Evolutionary conservation across 257 asterid genomes (phyloP).

Genomic region (Solanum habrochaites): DNA sequence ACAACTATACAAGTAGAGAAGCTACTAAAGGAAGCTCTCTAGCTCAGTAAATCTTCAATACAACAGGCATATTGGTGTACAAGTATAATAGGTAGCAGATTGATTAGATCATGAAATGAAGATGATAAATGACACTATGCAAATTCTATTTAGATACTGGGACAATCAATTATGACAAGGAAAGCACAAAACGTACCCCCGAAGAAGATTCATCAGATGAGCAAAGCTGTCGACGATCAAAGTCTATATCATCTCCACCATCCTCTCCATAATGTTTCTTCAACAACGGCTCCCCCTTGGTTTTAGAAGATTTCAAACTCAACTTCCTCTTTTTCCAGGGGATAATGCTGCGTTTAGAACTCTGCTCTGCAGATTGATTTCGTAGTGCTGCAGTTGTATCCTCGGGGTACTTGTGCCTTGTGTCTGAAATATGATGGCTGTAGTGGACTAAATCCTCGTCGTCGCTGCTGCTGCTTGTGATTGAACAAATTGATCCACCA

Average conservation of each 20-base stretch:
- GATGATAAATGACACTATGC: not conserved
- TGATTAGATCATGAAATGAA: not conserved
- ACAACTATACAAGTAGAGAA: not conserved
- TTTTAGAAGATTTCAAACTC: slow-evolving; percentile 54
- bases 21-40: not conserved
- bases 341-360: slow-evolving; percentile 43
- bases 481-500: slow-evolving; percentile 25
- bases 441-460: slow-evolving; percentile 58
- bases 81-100: not conserved
- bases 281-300: slow-evolving; percentile 67
- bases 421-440: slow-evolving; percentile 20
- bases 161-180: not conserved
- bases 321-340: slow-evolving; percentile 74
- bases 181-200: slow-evolving; percentile 22
- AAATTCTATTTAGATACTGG: not conserved
- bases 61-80: not conserved
- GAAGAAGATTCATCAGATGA: slow-evolving; percentile 59
- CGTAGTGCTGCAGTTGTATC: slow-evolving; percentile 8
- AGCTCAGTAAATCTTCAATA: not conserved
- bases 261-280: slow-evolving; percentile 61
- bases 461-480: slow-evolving; percentile 39
- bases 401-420: not conserved
- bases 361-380: slow-evolving; percentile 18
- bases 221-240: slow-evolving; percentile 77
- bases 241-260: slow-evolving; percentile 89